Base-by-base conservation (phyloP, 208 protist species). In the Leptomonas pyrrhocoris region DNA sequence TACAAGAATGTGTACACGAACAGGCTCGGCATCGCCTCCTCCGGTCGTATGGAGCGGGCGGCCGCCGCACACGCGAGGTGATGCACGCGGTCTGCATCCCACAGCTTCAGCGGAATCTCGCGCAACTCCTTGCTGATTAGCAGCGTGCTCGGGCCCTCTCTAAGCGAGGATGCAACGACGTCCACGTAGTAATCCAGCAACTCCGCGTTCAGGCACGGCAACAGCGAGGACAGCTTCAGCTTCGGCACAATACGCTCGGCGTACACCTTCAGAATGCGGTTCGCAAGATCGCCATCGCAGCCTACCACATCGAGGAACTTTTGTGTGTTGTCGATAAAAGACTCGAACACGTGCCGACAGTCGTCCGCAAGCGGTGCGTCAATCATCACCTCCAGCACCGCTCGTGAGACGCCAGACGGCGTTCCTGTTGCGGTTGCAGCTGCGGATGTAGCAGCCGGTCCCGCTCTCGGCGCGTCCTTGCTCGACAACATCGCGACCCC, bases 111-210 rank as follows among this genome's bases (percentile, higher is more conserved):
- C 4, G 72, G 21, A 6, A 72, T 31, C 15, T 54, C 58, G 1
- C 64, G 72, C 6, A 77, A 23, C 72, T 77, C 72, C 2, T 19
- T 28, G n/a, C 72, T 77, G 12, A 36, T 40, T 4, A 77, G 60
- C 54, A 81, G 48, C 13, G 58, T 73, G 15, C 2, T 13, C 9
- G 21, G 28, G 8, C 50, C 50, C 0, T 21, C 46, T 0, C 4
- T 0, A 45, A 50, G 71, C 23, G 50, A 73, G 40, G 0, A 71
- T 28, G 27, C 56, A 12, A 91, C 81, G 5, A 87, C 48, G 64
- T 93, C 87, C 13, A 95, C 63, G 68, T 84, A 88, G 54, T 79
- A 79, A 60, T 90, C 84, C 30, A 92, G 50, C 53, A 92, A 15
- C 21, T 62, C 7, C 2, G 62, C 80, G 59, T 85, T 68, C 6